A percentile compares a stretch with the other conserved stretches of the same genome.
phyloP scores from a whole-genome alignment of 306 rosid genomes.

The Prunus dulcis region DNA sequence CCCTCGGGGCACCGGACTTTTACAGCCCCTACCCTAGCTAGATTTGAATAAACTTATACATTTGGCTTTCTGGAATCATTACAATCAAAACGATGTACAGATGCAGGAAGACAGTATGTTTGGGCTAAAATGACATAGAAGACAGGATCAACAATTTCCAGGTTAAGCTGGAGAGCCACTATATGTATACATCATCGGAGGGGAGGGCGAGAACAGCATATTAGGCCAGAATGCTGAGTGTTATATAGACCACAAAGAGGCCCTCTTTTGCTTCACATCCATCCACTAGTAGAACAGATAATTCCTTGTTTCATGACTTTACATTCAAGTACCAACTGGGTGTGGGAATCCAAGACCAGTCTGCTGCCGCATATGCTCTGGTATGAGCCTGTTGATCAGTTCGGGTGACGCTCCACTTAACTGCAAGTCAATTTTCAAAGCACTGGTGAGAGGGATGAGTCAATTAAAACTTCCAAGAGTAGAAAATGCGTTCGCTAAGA shows the following conservation, averaged over 20 bases:
- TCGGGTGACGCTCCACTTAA: constrained; percentile 71
- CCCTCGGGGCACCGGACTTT: constrained; percentile 28
- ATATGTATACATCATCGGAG: constrained; percentile 56
- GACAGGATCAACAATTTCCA: constrained; percentile 40
- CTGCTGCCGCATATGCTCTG: constrained; percentile 81
- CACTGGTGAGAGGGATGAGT: background rate
- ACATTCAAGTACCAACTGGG: constrained; percentile 53
- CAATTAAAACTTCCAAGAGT: background rate
- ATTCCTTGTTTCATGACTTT: constrained; percentile 40
- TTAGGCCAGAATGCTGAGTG: constrained; percentile 40
- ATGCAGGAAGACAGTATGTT: constrained; percentile 22
- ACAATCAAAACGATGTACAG: constrained; percentile 39
- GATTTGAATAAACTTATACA: constrained; percentile 27
- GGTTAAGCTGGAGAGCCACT: constrained; percentile 47
- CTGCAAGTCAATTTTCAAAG: constrained; percentile 37
- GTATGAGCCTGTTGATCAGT: constrained; percentile 72
- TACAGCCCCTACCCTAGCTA: constrained; percentile 25
- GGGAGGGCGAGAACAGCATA: constrained; percentile 47
- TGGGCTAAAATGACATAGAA: constrained; percentile 39
- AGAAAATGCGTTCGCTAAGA: background rate
- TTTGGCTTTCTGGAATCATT: constrained; percentile 28
- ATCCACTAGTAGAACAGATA: constrained; percentile 28
- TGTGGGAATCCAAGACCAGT: constrained; percentile 44
- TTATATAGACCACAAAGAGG: constrained; percentile 42
- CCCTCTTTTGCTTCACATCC: constrained; percentile 39